Evolutionary conservation across 2,329 filamentous ascomycete species (phyloP).

Genomic region (Aspergillus neoniger): DNA sequence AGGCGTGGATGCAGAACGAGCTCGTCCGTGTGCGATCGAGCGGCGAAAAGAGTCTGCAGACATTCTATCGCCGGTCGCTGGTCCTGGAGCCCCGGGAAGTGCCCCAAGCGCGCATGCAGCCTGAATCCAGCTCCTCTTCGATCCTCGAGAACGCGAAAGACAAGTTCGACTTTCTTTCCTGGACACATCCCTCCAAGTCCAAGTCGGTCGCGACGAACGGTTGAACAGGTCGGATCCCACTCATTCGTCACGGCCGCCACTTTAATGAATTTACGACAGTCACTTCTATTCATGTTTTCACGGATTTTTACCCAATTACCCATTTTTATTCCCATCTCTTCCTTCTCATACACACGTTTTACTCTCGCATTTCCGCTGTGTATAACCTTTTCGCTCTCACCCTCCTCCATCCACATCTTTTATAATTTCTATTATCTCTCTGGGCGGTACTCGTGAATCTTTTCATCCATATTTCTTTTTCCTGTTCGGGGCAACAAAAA

Average conservation of each 20-base stretch:
- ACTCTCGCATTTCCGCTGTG: not conserved
- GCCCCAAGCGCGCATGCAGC: slow-evolving; percentile 25
- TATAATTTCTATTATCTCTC: slow-evolving; percentile 1
- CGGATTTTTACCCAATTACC: slow-evolving; percentile 3
- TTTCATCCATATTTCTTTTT: not conserved
- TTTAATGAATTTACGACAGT: slow-evolving; percentile 26
- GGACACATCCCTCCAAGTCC: slow-evolving; percentile 50
- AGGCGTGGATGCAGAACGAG: slow-evolving; percentile 87
- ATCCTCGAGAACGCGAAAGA: slow-evolving; percentile 48
- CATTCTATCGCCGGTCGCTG: slow-evolving; percentile 79
- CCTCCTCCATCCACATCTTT: not conserved
- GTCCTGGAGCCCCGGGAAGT: slow-evolving; percentile 69
- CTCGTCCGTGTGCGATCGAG: slow-evolving; percentile 71
- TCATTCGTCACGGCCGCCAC: slow-evolving; percentile 8
- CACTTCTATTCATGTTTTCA: slow-evolving; percentile 17
- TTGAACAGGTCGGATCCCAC: slow-evolving; percentile 19
- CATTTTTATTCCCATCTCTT: slow-evolving; percentile 1
- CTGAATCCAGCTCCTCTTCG: slow-evolving; percentile 35
- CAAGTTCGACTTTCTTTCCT: slow-evolving; percentile 56
- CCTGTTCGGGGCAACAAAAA: not conserved
- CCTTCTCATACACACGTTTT: not conserved
- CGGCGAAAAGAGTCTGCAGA: slow-evolving; percentile 64
- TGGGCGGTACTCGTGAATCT: not conserved
- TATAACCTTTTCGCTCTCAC: slow-evolving; percentile 1
- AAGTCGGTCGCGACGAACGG: slow-evolving; percentile 42